These are phyloP conservation scores for Fragilaria radians DNA, from an alignment of 108 stramenopile species.

Conservation along the genomic window DNA sequence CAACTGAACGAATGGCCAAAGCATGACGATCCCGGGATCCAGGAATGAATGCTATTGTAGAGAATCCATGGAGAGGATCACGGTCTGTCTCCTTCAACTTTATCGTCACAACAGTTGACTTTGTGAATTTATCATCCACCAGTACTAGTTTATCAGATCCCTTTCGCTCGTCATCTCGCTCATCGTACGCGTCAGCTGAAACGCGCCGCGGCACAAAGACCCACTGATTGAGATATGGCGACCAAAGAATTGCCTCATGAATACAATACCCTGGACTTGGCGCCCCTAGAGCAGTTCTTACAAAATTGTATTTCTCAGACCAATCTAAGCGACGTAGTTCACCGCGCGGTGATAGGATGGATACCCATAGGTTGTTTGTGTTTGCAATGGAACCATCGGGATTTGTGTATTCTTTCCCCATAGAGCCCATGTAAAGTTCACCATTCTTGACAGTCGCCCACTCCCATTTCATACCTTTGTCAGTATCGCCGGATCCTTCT, in stretches of 20 bases:
- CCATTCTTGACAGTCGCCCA: slow-evolving; percentile 93
- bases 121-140: slow-evolving; percentile 70
- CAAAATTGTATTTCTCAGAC: slow-evolving; percentile 71
- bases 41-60: slow-evolving; percentile 93
- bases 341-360: slow-evolving; percentile 62
- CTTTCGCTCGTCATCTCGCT: slow-evolving; percentile 75
- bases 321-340: slow-evolving; percentile 73
- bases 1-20: slow-evolving; percentile 82
- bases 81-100: slow-evolving; percentile 31
- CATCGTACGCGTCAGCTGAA: slow-evolving; percentile 79
- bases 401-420: slow-evolving; percentile 91
- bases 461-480: slow-evolving; percentile 94
- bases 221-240: slow-evolving; percentile 78
- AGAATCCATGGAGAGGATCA: slow-evolving; percentile 87
- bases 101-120: slow-evolving; percentile 55
- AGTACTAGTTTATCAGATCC: slow-evolving; percentile 86
- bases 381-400: slow-evolving; percentile 24
- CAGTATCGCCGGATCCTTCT: slow-evolving; percentile 90
- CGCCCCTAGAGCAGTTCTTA: slow-evolving; percentile 66
- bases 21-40: slow-evolving; percentile 75
- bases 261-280: slow-evolving; percentile 82
- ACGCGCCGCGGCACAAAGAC: slow-evolving; percentile 90
- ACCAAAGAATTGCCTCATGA: slow-evolving; percentile 91
- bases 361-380: slow-evolving; percentile 89
- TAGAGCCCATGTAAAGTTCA: slow-evolving; percentile 81